Conservation (phyloP, 169 alveolate genomes). For the Cryptosporidium ubiquitum region DNA sequence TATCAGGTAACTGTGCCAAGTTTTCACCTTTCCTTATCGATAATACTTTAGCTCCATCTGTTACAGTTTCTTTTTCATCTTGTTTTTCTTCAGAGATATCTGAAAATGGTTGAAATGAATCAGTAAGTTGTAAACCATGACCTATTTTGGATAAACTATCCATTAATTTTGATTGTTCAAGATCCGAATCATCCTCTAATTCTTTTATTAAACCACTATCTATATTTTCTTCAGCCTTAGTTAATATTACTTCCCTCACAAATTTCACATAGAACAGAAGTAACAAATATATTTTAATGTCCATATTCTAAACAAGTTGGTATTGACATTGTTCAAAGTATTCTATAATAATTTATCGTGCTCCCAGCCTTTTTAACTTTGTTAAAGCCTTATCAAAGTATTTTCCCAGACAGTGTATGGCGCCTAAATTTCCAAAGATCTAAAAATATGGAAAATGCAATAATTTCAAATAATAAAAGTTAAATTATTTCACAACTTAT, state of each 20-base stretch:
- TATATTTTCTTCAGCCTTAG: not conserved
- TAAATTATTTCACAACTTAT: not conserved
- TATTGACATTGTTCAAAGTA: constrained; percentile 26
- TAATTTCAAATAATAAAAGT: not conserved
- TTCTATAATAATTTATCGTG: not conserved
- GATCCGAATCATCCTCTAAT: not conserved
- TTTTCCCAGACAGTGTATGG: not conserved
- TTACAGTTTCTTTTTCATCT: not conserved
- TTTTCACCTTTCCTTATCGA: not conserved
- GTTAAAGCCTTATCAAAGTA: not conserved
- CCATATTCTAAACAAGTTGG: constrained; percentile 17
- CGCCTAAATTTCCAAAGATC: not conserved
- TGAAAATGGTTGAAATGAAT: not conserved
- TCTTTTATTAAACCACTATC: not conserved
- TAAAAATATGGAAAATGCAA: constrained; percentile 20
- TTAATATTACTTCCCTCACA: constrained; percentile 15
- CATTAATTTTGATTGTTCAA: not conserved
- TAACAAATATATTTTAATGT: not conserved
- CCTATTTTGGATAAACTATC: not conserved
- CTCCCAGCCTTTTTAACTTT: not conserved
- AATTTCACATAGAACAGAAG: constrained; percentile 40
- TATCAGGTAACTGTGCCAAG: not conserved
- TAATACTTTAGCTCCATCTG: not conserved
- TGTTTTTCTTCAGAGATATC: not conserved
- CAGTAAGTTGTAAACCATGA: not conserved